Conservation (phyloP, 2,329 filamentous ascomycete species). For the Gaeumannomyces sp. region DNA sequence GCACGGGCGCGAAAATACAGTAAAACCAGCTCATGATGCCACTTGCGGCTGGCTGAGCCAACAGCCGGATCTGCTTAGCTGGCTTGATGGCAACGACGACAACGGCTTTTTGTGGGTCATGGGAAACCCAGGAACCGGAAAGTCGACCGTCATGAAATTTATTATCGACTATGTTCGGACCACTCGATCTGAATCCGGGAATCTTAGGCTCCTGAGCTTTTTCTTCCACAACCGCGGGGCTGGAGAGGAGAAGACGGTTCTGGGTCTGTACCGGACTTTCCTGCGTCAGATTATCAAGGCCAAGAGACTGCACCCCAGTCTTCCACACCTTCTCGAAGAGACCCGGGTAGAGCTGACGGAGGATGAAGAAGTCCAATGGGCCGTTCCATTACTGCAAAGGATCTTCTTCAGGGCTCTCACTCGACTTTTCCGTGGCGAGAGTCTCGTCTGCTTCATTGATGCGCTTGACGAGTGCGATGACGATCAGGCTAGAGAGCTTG, state of each 20-base stretch:
- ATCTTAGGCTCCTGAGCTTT: conserved; percentile 25
- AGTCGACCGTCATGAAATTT: conserved; percentile 38
- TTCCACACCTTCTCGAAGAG: conserved; percentile 12
- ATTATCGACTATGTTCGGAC: conserved; percentile 12
- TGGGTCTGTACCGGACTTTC: conserved; percentile 42
- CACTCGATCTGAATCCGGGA: conserved; percentile 11
- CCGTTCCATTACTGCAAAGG: conserved; percentile 6
- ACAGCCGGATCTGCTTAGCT: conserved; percentile 22
- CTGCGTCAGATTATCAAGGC: conserved; percentile 36
- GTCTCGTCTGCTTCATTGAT: conserved; percentile 27
- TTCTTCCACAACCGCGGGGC: conserved; percentile 43
- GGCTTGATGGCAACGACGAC: conserved; percentile 25
- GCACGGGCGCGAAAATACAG: not conserved
- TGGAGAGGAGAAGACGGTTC: conserved; percentile 34
- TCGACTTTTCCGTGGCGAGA: conserved; percentile 2
- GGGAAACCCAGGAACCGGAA: conserved; percentile 34
- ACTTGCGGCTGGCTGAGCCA: conserved; percentile 17
- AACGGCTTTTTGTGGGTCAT: conserved; percentile 37
- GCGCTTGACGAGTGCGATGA: conserved; percentile 44
- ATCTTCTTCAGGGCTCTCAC: conserved; percentile 14
- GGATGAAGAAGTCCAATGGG: conserved; percentile 9
- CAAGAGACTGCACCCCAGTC: conserved; percentile 22
- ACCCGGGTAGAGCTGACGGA: not conserved
- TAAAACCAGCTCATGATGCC: not conserved
- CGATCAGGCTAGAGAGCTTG: conserved; percentile 33